phyloP scores from a whole-genome alignment of 345 rosid genomes.

The Euphorbia lathyris region DNA sequence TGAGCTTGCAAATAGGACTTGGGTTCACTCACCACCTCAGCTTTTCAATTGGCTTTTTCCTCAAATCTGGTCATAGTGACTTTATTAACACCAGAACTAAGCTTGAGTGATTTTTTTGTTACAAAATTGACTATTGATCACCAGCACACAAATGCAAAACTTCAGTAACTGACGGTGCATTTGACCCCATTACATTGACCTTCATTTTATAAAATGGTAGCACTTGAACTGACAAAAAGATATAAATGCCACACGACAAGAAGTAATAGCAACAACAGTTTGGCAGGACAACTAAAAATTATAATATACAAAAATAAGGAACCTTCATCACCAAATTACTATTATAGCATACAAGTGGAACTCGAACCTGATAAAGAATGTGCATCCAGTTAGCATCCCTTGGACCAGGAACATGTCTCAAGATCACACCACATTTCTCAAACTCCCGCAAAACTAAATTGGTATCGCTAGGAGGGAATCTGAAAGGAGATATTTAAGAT shows the following conservation, averaged over 20 bases:
- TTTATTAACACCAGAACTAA: no score
- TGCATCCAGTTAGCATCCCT: conserved; percentile 97
- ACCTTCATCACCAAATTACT: neutral
- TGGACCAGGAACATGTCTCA: conserved; percentile 95
- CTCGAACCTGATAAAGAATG: conserved; percentile 84
- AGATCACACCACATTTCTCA: conserved; percentile 83
- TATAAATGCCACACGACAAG: neutral
- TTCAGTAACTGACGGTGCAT: no score
- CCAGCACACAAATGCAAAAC: no score
- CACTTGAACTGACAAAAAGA: conserved; percentile 9
- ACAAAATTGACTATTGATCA: no score
- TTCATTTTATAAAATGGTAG: neutral
- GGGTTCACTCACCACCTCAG: no score
- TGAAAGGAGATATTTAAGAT: conserved; percentile 30
- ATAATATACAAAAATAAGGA: neutral
- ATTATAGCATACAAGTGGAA: conserved; percentile 25
- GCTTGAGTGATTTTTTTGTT: no score
- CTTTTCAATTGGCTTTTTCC: no score
- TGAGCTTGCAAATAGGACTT: no score
- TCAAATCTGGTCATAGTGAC: no score
- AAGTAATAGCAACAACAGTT: neutral
- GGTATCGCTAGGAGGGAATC: conserved; percentile 86
- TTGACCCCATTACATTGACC: neutral
- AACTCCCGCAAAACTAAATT: conserved; percentile 88
- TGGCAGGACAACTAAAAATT: neutral